phyloP scores from a whole-genome alignment of 805 yeast species.

The Ogataea populi-albae region DNA sequence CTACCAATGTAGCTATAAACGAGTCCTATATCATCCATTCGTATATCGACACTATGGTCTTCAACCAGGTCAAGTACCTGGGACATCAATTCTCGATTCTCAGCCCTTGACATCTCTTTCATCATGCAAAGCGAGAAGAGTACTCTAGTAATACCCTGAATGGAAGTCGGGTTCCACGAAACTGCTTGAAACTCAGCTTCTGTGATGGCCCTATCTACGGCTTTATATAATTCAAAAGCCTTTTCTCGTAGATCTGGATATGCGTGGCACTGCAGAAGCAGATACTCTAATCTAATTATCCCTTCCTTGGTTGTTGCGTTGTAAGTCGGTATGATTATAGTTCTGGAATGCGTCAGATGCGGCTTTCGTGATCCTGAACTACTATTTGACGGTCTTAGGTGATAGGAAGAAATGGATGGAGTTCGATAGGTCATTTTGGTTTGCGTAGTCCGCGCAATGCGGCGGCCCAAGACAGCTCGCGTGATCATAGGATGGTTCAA shows the following conservation, averaged over 20 bases:
- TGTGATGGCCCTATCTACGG: slow-evolving; percentile 13
- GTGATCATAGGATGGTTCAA: too few species aligned
- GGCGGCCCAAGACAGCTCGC: too few species aligned
- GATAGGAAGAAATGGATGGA: too few species aligned
- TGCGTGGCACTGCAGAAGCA: slow-evolving; percentile 15
- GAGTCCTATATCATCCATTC: slow-evolving; percentile 12
- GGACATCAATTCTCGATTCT: slow-evolving; percentile 13
- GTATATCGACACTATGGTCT: slow-evolving; percentile 10
- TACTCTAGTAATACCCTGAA: slow-evolving; percentile 8
- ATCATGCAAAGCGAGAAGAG: slow-evolving; percentile 11
- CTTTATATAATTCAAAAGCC: slow-evolving; percentile 15
- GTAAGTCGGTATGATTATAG: slow-evolving; percentile 7
- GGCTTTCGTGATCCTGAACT: slow-evolving; percentile 8
- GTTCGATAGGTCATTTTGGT: too few species aligned
- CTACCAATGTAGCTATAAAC: slow-evolving; percentile 15
- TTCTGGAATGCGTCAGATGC: too few species aligned
- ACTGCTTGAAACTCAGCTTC: slow-evolving; percentile 13
- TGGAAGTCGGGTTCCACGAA: slow-evolving; percentile 7
- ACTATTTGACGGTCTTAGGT: too few species aligned
- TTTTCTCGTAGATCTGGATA: slow-evolving; percentile 14
- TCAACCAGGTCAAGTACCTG: slow-evolving; percentile 13
- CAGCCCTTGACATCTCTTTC: slow-evolving; percentile 11
- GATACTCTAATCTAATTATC: slow-evolving; percentile 14
- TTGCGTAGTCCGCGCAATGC: too few species aligned
- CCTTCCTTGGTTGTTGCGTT: slow-evolving; percentile 12